Percentiles rank a stretch among this genome's conserved stretches.
These are phyloP conservation scores for Flaveria bidentis DNA, from an alignment of 129 eudicot species.

Conservation along the genomic window DNA sequence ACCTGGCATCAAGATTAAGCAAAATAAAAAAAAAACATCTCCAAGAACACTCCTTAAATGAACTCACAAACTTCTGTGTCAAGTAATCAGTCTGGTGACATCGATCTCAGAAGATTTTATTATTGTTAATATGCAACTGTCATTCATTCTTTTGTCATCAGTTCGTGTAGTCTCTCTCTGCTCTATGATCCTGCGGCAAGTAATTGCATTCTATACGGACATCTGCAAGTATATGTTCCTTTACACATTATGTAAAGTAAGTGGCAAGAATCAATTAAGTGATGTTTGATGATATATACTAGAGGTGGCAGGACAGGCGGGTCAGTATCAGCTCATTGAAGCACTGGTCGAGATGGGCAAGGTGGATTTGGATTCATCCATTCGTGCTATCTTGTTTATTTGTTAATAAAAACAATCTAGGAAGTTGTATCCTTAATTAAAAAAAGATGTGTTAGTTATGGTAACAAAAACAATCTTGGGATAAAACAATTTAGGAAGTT, in stretches of 20 bases:
- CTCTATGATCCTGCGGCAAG: not conserved
- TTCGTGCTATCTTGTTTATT: not conserved
- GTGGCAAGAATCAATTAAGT: not conserved
- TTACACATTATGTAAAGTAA: not conserved
- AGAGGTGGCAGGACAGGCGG: not conserved
- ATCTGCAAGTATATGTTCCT: conserved; percentile 1
- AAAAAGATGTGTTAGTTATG: not conserved
- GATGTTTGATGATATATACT: not conserved
- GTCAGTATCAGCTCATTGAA: not conserved
- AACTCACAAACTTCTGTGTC: not conserved
- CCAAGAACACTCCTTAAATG: conserved; percentile 9
- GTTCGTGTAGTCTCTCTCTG: not conserved
- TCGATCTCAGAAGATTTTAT: not conserved
- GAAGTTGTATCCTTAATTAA: too few species aligned
- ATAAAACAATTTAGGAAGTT: not conserved
- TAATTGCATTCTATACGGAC: not conserved
- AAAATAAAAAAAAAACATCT: not conserved
- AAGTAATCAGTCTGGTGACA: not conserved
- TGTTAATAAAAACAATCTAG: not conserved
- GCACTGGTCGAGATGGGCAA: not conserved
- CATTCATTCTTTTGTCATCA: not conserved
- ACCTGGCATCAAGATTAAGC: conserved; percentile 13
- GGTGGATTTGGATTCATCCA: not conserved
- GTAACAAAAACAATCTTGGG: not conserved
- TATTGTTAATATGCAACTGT: not conserved